Conservation (phyloP, 768 basidiomycete species). For the Tephrocybe sp. region DNA sequence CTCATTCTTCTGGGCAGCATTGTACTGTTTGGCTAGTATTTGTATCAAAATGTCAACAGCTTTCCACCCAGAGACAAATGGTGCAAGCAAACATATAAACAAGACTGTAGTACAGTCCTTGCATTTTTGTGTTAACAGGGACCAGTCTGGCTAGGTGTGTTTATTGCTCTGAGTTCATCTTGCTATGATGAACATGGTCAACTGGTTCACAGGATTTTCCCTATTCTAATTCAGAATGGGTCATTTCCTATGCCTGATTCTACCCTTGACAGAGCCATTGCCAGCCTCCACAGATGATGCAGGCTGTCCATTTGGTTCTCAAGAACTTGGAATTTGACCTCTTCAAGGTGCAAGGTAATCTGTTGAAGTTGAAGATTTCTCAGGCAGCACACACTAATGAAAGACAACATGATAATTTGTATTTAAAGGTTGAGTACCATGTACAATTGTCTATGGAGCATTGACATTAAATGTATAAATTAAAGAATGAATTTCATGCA, state of each 20-base stretch:
- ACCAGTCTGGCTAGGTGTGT: constrained; percentile 32
- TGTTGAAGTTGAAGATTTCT: too few species aligned
- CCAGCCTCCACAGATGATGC: too few species aligned
- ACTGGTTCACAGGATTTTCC: constrained; percentile 30
- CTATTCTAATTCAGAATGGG: constrained; percentile 30
- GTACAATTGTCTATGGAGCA: too few species aligned
- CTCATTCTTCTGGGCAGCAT: constrained; percentile 28
- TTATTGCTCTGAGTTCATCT: constrained; percentile 28
- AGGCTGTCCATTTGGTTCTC: too few species aligned
- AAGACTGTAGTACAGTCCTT: constrained; percentile 32
- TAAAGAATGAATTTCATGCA: too few species aligned
- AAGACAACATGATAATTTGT: too few species aligned
- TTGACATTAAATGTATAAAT: too few species aligned
- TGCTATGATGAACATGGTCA: constrained; percentile 32
- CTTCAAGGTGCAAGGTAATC: too few species aligned
- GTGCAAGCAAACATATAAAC: constrained; percentile 32
- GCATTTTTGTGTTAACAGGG: constrained; percentile 24
- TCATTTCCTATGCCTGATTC: constrained; percentile 24
- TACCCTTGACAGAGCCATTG: constrained; percentile 19
- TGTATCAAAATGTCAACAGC: constrained; percentile 32
- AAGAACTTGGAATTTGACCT: too few species aligned
- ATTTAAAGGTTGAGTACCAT: too few species aligned
- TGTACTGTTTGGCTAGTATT: constrained; percentile 27
- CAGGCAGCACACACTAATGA: too few species aligned
- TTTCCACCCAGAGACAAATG: constrained; percentile 40